A percentile compares a stretch with the other conserved stretches of the same genome.
These are phyloP conservation scores for Saturnispora dispora DNA, from an alignment of 805 yeast species.

Conservation along the genomic window DNA sequence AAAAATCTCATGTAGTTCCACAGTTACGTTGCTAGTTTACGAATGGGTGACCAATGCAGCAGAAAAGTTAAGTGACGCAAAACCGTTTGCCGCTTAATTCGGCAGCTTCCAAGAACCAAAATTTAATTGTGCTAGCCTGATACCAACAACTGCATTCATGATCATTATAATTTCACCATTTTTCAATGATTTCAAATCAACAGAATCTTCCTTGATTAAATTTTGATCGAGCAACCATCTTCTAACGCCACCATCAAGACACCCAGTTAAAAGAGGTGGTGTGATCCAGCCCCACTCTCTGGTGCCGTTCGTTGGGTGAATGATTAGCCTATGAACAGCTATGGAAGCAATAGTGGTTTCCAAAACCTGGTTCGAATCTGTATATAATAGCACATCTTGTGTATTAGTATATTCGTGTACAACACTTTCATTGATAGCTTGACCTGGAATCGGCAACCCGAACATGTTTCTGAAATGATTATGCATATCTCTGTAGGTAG, in stretches of 20 bases:
- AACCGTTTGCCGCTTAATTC: slow-evolving; percentile 24
- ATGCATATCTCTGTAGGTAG: slow-evolving; percentile 64
- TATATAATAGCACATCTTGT: slow-evolving; percentile 62
- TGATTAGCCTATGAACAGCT: slow-evolving; percentile 42
- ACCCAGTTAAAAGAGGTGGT: slow-evolving; percentile 70
- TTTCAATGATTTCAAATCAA: slow-evolving; percentile 37
- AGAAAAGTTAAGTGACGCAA: slow-evolving; percentile 18
- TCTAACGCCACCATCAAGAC: slow-evolving; percentile 78
- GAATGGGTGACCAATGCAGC: slow-evolving; percentile 45
- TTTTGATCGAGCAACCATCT: slow-evolving; percentile 40
- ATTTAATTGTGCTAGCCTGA: slow-evolving; percentile 48
- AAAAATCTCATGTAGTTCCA: slow-evolving; percentile 64
- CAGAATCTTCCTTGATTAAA: slow-evolving; percentile 16
- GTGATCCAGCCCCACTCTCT: slow-evolving; percentile 57
- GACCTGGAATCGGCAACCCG: slow-evolving; percentile 26
- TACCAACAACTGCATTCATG: slow-evolving; percentile 80
- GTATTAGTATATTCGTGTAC: neutral
- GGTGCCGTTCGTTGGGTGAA: slow-evolving; percentile 22
- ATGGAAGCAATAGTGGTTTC: slow-evolving; percentile 83
- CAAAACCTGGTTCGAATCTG: slow-evolving; percentile 48
- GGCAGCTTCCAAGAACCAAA: slow-evolving; percentile 2
- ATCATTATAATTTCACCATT: slow-evolving; percentile 65
- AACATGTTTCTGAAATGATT: slow-evolving; percentile 47
- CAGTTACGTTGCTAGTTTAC: slow-evolving; percentile 57
- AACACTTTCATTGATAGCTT: slow-evolving; percentile 15